phyloP scores from a whole-genome alignment of 2,329 filamentous ascomycete genomes.

The Colletotrichum sp. region DNA sequence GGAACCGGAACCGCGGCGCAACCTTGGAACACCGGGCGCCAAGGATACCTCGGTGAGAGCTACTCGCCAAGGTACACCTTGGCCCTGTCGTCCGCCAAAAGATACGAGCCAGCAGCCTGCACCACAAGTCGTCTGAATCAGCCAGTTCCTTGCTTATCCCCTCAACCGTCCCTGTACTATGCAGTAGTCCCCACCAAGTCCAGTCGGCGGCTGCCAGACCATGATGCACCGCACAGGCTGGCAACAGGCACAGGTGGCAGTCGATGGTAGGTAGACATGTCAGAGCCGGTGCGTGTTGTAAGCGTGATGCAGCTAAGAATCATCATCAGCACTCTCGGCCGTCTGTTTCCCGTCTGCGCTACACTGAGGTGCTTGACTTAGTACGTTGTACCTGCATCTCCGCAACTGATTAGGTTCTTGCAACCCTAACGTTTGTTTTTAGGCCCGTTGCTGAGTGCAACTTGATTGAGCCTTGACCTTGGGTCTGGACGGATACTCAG shows the following conservation, averaged over 20 bases:
- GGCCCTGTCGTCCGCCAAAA: not conserved
- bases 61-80: not conserved
- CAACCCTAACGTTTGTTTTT: not conserved
- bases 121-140: not conserved
- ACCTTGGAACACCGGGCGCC: conserved; percentile 15
- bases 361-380: not conserved
- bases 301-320: not conserved
- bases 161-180: not conserved
- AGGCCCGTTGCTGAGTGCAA: conserved; percentile 7
- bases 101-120: not conserved
- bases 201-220: conserved; percentile 12
- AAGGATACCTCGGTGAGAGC: not conserved
- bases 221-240: conserved; percentile 5
- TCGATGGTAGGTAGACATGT: conserved; percentile 1
- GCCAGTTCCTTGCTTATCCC: conserved; percentile 6
- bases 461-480: not conserved
- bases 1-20: conserved; percentile 18
- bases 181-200: not conserved
- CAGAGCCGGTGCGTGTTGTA: not conserved
- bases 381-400: not conserved
- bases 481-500: not conserved
- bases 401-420: not conserved
- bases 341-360: not conserved
- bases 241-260: conserved; percentile 13
- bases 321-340: not conserved